Base-by-base conservation (phyloP, 345 rosid genomes). In the Tarenaya hassleriana region DNA sequence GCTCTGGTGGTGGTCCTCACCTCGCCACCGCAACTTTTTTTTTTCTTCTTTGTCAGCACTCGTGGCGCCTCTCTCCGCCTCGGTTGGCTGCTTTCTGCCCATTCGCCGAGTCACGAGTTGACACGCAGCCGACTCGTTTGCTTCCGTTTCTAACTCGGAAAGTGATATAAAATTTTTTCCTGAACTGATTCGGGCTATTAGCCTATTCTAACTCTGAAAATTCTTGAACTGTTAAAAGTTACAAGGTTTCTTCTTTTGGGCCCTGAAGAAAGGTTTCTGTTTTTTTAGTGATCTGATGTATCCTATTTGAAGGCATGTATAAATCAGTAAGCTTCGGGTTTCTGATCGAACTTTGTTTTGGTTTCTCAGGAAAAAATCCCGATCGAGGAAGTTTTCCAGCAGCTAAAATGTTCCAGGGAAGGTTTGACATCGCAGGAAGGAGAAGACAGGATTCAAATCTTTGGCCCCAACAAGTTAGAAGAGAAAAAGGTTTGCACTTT, bases 381-480 rank as follows among this genome's bases (percentile, higher is more conserved):
- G 1, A 67, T 88, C 4, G 97, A 84, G 55, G 97, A 88, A 77
- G 97, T 88, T 66, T 88, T 88, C 71, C 86, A 80, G 73, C 95
- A 80, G 67, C 75, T 88, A 65, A 88, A 88, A 85, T 88, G 88
- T 75, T 58, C 88, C 9, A 53, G 38, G 40, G 81, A 84, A 66
- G 97, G 97, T 55, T 64, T 88, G 52, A 60, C 50, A 14, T 13
- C 80, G 0, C 77, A 63, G 5, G 97, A 88, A 70, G 97, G 95
- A 39, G 81, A 58, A 53, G 75, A 56, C 65, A 64, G 97, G 76
- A 64, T 88, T 61, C 80, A 71, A 56, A 84, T 88, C 61, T 88
- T 88, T 60, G 97, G 97, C 34, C 84, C 83, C 86, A 88, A 88
- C 97, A 88, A 84, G 64, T 71, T 88, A 56, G 96, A 88, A 70